phyloP scores from a whole-genome alignment of 331 rosid genomes.

The Quercus phellos region DNA sequence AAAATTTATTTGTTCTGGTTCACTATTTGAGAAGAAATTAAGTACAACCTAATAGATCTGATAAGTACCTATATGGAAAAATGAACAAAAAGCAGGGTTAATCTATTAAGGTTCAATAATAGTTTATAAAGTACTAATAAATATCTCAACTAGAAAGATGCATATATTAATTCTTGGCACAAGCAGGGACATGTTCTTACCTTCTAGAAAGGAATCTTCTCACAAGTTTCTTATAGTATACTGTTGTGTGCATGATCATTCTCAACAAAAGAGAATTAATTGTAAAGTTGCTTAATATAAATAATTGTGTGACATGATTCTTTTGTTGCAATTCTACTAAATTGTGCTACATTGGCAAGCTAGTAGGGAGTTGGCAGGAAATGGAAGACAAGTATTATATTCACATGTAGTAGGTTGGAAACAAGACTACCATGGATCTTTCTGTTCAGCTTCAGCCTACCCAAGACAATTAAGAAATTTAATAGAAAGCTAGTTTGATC shows the following conservation, averaged over 20 bases:
- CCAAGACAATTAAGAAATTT: neutral
- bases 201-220: neutral
- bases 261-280: neutral
- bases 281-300: neutral
- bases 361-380: slow-evolving; percentile 15
- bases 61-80: neutral
- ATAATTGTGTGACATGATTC: neutral
- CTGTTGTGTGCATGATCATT: no score
- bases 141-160: neutral
- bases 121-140: neutral
- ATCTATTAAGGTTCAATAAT: no score
- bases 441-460: slow-evolving; percentile 8
- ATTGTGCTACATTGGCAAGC: neutral
- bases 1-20: neutral
- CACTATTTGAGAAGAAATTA: neutral
- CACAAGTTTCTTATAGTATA: neutral
- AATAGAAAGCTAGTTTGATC: neutral
- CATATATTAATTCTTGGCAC: neutral
- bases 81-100: neutral
- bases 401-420: neutral
- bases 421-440: neutral
- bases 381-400: neutral
- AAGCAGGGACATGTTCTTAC: neutral
- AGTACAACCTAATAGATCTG: neutral
- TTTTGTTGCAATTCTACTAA: neutral